A percentile compares a stretch with the other conserved stretches of the same genome.
Conservation (phyloP, 2,329 filamentous ascomycete species). For the Magnaporthiopsis poae region DNA sequence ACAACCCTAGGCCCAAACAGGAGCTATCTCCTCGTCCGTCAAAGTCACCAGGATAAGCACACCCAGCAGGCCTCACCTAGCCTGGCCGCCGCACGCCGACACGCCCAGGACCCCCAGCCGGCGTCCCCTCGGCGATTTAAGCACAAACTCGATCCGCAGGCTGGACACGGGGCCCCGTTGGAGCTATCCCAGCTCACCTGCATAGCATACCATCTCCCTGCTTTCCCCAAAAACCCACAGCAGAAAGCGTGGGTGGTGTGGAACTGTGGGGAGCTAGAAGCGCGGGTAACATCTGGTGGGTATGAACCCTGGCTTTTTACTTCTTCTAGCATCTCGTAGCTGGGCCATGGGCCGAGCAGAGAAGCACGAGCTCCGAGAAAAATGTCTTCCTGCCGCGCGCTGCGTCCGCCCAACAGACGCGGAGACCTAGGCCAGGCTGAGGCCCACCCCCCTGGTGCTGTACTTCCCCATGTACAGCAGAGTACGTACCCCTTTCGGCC, state of each 20-base stretch:
- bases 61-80: too few relatives aligned
- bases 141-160: background rate
- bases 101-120: background rate
- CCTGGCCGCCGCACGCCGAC: background rate
- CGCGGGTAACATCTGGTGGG: background rate
- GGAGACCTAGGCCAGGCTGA: background rate
- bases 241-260: background rate
- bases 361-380: background rate
- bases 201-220: background rate
- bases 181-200: background rate
- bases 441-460: background rate
- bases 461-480: background rate
- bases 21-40: background rate
- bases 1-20: background rate
- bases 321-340: background rate
- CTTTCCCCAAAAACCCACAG: background rate
- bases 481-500: background rate
- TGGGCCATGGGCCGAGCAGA: background rate
- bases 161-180: background rate
- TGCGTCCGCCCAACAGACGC: background rate
- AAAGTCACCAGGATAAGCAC: background rate
- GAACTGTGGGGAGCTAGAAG: background rate
- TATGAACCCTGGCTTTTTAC: background rate
- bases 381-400: background rate
- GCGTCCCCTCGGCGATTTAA: conserved; percentile 6